phyloP scores from a whole-genome alignment of 202 grass and related monocot genomes.

The Schoenoplectus tabernaemontani region DNA sequence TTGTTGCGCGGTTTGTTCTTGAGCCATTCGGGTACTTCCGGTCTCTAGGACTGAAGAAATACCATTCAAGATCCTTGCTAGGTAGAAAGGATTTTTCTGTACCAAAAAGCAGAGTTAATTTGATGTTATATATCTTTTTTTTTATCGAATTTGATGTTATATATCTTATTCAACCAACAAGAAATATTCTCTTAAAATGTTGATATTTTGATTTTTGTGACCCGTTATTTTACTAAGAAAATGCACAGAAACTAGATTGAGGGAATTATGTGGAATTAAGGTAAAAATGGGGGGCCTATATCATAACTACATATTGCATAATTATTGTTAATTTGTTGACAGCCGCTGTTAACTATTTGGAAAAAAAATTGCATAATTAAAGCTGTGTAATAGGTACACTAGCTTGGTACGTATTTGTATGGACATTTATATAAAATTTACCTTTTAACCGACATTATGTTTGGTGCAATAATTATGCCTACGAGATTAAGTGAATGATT shows the following conservation, averaged over 20 bases:
- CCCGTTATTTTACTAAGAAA: no score
- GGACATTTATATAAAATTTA: background rate
- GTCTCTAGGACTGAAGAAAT: constrained; percentile 96
- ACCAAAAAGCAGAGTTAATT: background rate
- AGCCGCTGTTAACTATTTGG: no score
- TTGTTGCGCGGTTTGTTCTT: constrained; percentile 90
- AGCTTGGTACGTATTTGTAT: background rate
- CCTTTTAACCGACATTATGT: background rate
- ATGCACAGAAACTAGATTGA: no score
- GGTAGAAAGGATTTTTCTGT: constrained; percentile 97
- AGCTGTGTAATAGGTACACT: no score
- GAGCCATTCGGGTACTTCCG: constrained; percentile 95
- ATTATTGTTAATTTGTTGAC: no score
- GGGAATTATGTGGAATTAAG: no score
- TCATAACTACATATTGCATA: no score
- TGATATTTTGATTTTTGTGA: no score
- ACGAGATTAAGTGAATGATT: constrained; percentile 2
- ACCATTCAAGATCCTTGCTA: constrained; percentile 97
- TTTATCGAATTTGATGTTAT: background rate
- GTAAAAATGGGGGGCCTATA: no score
- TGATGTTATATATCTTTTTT: no score
- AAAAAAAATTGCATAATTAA: no score
- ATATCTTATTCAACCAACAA: no score
- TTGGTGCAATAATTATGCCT: background rate
- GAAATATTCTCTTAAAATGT: background rate